Evolutionary conservation across 805 yeast species (phyloP), one percentile per base, ranked within the genome.

Genomic region (Wickerhamiella hasegawae): DNA sequence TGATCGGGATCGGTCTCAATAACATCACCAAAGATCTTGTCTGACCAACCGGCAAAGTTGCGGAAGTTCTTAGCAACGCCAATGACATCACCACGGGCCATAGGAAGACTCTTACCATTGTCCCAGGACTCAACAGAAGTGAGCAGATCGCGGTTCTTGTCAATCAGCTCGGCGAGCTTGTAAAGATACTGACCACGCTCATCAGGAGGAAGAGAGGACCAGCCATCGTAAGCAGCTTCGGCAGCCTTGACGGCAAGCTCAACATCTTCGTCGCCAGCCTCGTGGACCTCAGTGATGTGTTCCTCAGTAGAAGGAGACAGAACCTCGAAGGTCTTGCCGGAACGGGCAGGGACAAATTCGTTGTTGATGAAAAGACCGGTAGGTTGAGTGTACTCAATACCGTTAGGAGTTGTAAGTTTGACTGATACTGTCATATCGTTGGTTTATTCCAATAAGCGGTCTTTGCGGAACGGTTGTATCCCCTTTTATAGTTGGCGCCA

Each of bases 31-130:
- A 66, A 69, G 45, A 80, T 61, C 65, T 85, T 84, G 62, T 83
- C 95, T 50, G 93, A 82, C 73, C 73, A 81, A 44, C 95, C 95
- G 39, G 85, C 94, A 56, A 81, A 76, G 45, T 84, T 76, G 61
- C 87, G 73, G 56, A 82, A 60, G 55, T 76, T 79, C 45, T 67
- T 67, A 31, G 76, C 68, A 34, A 76, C 71, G 43, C 78, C 67
- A 26, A 64, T 73, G 39, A 85, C 76, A 54, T 84, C 95, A 41
- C 82, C 83, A 45, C 69, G 61, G 19, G 92, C 71, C 54, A 74
- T 69, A 32, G 58, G 52, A 33, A 59, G 58, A 26, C 93, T 75
- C 63, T 84, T 85, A 59, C 96, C 96, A 53, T 83, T 81, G 58
- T 85, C 94, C 52, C 77, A 62, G 18, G 94, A 66, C 61, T 85